Percentiles rank a stretch among this genome's conserved stretches.
Conservation (phyloP, 495 filamentous ascomycete species). For the Podospora pseudoanserina region DNA sequence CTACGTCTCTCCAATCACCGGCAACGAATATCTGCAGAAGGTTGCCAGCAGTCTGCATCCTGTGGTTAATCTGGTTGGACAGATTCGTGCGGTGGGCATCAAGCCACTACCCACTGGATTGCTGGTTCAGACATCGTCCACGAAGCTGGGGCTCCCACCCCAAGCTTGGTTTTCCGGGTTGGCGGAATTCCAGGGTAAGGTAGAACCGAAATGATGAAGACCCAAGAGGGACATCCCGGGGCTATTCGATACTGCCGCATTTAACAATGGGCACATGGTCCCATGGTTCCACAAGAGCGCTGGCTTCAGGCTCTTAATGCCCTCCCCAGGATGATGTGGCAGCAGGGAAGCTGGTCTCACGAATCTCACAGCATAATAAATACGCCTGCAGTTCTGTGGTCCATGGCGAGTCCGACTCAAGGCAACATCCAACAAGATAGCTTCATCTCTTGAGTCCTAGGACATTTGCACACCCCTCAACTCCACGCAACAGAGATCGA, state of each 20-base stretch:
- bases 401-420: neutral
- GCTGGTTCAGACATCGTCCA: constrained; percentile 13
- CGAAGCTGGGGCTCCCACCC: neutral
- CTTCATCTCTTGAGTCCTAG: neutral
- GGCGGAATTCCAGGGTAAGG: neutral
- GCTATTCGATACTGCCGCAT: constrained; percentile 3
- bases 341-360: neutral
- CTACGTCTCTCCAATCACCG: constrained; percentile 6
- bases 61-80: neutral
- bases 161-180: neutral
- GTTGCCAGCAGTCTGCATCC: neutral
- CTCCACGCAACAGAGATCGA: neutral
- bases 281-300: constrained; percentile 18
- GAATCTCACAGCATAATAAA: neutral
- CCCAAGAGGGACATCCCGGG: constrained; percentile 22
- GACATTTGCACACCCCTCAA: neutral
- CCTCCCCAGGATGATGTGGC: neutral
- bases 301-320: constrained; percentile 12
- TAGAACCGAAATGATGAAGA: constrained; percentile 1
- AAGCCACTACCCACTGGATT: constrained; percentile 13
- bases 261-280: constrained; percentile 15
- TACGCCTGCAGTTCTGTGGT: neutral
- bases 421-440: neutral
- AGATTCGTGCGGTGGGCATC: constrained; percentile 9
- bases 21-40: neutral